Conservation (phyloP, 2,329 filamentous ascomycete genomes). For the Cladosporium austrohemisphaericum region DNA sequence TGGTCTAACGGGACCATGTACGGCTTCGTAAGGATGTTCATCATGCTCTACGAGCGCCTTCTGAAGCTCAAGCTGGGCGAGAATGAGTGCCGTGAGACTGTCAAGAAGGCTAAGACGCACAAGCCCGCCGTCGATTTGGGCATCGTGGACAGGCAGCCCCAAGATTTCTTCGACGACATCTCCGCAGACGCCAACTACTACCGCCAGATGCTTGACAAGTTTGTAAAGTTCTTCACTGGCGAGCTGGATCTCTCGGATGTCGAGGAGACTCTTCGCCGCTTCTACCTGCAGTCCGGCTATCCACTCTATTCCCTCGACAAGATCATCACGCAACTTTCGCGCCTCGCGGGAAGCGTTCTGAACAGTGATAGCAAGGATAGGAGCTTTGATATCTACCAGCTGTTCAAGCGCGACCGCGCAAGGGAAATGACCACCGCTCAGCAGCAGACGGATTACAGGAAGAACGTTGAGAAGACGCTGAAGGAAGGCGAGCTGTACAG, state of each 20-base stretch:
- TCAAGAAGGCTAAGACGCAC: conserved; percentile 66
- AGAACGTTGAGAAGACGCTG: conserved; percentile 86
- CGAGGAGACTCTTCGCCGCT: conserved; percentile 86
- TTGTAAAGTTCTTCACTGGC: conserved; percentile 79
- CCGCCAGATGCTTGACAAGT: conserved; percentile 75
- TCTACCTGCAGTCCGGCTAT: conserved; percentile 88
- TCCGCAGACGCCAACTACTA: conserved; percentile 70
- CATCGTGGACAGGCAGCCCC: conserved; percentile 71
- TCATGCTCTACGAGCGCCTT: conserved; percentile 83
- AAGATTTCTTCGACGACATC: conserved; percentile 70
- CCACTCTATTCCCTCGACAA: conserved; percentile 91
- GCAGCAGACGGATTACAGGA: conserved; percentile 83
- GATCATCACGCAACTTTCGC: conserved; percentile 74
- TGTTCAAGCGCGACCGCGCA: conserved; percentile 78
- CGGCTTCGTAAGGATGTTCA: conserved; percentile 91
- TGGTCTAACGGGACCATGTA: conserved; percentile 90
- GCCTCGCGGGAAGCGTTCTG: conserved; percentile 78
- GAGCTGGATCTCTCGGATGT: conserved; percentile 79
- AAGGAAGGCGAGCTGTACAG: conserved; percentile 92
- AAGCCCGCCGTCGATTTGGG: conserved; percentile 83
- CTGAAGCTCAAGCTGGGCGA: conserved; percentile 78
- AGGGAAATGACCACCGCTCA: conserved; percentile 84
- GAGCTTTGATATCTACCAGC: conserved; percentile 81
- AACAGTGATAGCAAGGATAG: conserved; percentile 87
- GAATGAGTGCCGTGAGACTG: conserved; percentile 66